Base-by-base conservation (phyloP, 495 filamentous ascomycete genomes). In the Aspergillus taichungensis region DNA sequence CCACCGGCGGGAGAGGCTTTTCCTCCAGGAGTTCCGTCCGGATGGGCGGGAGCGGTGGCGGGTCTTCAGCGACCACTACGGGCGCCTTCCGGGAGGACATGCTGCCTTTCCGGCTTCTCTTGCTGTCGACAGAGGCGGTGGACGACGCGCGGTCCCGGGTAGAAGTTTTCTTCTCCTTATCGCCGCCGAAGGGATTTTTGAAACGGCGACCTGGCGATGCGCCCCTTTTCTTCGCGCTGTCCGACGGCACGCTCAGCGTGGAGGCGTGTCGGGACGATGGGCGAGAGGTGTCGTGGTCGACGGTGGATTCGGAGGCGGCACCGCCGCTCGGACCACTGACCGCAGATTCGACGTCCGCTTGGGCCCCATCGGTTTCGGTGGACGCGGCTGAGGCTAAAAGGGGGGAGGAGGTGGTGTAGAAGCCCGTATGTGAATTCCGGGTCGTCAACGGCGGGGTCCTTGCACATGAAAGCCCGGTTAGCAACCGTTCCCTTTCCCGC, bases 391-490 rank as follows among this genome's bases (percentile, higher is more conserved):
- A 74, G 42, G 69, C 76, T 53, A 92, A 77, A 42, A 89, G 65
- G 28, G 87, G 88, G 24, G 88, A 90, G 11, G 87, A 91, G 9
- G 84, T 79, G 28, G 88, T 91, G 43, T 90, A 72, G 62, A 86
- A 84, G 45, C 82, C 87, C 51, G 81, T 72, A 58, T 92, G 87
- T 27, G 87, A 91, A 32, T 83, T 74, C 62, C 83, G 83, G 28
- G 80, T 73, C 34, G 82, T 80, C 43, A 85, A 74, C 46, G 78
- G 84, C 45, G 77, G 81, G 38, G 72, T 67, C 42, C 77, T 80
- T 55, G 29, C 49, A 14, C 39, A 37, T 37, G 31, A 31, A 31
- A 31, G 18, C 31, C n/a, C 24, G n/a, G 27, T 64, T 41, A 66
- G 53, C 45, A 53, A 47, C 49, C 51, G 33, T 29, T 47, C 27